A percentile compares a stretch with the other conserved stretches of the same genome.
These are phyloP conservation scores for Podila verticillata DNA, from an alignment of 192 early-diverging fungal species.

Conservation along the genomic window DNA sequence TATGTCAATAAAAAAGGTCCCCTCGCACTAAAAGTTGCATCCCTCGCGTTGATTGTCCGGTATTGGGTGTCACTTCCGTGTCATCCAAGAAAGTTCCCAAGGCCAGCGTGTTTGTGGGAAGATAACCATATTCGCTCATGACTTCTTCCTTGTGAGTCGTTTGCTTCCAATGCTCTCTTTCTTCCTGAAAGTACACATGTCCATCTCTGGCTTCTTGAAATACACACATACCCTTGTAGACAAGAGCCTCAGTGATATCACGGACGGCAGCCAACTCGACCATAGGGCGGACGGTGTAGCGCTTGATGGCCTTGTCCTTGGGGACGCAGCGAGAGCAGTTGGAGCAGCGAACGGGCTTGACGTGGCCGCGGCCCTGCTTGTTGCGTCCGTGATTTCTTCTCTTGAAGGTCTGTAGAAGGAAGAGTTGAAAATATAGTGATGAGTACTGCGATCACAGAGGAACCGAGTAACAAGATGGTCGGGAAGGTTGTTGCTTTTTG, in stretches of 20 bases:
- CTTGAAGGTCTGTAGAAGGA: slow-evolving; percentile 83
- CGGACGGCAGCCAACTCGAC: slow-evolving; percentile 96
- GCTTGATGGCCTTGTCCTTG: slow-evolving; percentile 99
- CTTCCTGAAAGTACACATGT: no score
- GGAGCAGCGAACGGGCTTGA: slow-evolving; percentile 96
- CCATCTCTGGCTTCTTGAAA: not conserved
- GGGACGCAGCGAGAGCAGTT: slow-evolving; percentile 98
- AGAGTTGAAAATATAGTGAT: not conserved
- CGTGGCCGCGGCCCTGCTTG: slow-evolving; percentile 99
- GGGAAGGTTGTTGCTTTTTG: no score
- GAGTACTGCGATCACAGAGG: not conserved
- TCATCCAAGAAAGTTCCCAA: no score
- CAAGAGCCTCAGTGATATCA: slow-evolving; percentile 96
- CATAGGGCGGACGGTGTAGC: slow-evolving; percentile 99
- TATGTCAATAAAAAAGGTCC: no score
- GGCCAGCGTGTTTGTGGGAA: no score
- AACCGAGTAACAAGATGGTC: no score
- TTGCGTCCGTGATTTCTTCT: slow-evolving; percentile 99
- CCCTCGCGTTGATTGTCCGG: no score
- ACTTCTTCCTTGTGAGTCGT: no score
- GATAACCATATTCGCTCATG: no score
- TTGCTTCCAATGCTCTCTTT: no score
- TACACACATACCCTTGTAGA: slow-evolving; percentile 80
- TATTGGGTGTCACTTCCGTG: no score
- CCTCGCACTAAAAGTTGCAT: no score